phyloP scores from a whole-genome alignment of 306 rosid species.

The Castanea sativa region DNA sequence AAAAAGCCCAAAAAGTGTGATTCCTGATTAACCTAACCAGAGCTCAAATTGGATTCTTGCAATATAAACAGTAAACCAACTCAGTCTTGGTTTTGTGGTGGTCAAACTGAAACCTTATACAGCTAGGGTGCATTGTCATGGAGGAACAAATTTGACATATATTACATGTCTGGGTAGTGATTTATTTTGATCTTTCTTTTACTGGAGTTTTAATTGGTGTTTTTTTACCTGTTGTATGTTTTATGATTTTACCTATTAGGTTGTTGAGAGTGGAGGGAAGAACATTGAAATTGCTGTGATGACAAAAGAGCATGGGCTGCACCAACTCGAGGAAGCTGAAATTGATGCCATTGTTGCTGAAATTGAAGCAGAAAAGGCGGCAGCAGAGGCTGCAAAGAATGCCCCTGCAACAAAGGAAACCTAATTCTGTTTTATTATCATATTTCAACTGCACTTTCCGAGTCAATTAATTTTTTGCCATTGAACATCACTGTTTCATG shows the following conservation, averaged over 20 bases:
- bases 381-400: constrained; percentile 66
- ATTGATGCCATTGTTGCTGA: constrained; percentile 55
- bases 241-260: constrained; percentile 27
- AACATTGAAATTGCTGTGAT: constrained; percentile 60
- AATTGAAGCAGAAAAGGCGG: constrained; percentile 61
- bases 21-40: neutral
- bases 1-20: no score
- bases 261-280: constrained; percentile 66
- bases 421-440: neutral
- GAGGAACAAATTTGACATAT: neutral
- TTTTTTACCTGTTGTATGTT: neutral
- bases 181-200: neutral
- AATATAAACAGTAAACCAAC: neutral
- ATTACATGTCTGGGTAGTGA: neutral
- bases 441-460: neutral
- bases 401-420: constrained; percentile 47
- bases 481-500: neutral
- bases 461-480: neutral
- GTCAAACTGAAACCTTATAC: neutral
- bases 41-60: neutral
- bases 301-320: constrained; percentile 54
- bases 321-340: constrained; percentile 61
- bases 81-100: neutral
- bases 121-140: neutral
- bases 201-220: neutral